Evolutionary conservation across 164 flowering plant species (phyloP).

Genomic region (Sedum album): DNA sequence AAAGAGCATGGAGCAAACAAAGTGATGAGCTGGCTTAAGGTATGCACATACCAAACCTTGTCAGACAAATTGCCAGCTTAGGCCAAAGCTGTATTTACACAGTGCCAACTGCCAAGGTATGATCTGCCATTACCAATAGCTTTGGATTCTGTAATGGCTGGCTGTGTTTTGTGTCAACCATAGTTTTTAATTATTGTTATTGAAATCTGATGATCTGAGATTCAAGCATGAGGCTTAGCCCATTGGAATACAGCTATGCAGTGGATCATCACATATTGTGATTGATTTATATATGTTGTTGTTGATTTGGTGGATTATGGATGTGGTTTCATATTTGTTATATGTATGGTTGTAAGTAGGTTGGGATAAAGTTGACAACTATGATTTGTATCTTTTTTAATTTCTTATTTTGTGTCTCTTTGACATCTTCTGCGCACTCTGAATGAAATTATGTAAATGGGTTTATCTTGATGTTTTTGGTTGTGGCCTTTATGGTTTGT

Average conservation of each 20-base stretch:
- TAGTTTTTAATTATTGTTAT: neutral
- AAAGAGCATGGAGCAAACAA: neutral
- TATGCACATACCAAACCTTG: slow-evolving; percentile 1
- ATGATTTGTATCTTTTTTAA: too few species aligned
- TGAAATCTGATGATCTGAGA: neutral
- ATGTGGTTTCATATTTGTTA: neutral
- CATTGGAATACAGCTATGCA: neutral
- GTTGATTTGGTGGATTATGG: slow-evolving; percentile 1
- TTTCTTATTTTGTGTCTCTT: too few species aligned
- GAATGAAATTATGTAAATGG: neutral
- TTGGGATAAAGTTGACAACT: neutral
- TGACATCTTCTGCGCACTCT: neutral
- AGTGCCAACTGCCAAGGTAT: neutral
- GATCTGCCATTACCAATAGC: neutral
- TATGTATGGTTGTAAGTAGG: neutral
- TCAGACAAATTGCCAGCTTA: neutral
- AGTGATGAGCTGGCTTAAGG: neutral
- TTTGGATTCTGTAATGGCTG: slow-evolving; percentile 3
- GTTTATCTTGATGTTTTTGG: too few species aligned
- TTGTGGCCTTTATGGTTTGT: neutral
- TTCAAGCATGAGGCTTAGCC: neutral
- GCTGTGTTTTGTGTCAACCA: slow-evolving; percentile 4
- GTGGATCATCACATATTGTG: neutral
- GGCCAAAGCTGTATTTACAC: neutral
- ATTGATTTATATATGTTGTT: too few species aligned